Percentiles rank a stretch among this genome's conserved stretches.
phyloP scores from a whole-genome alignment of 2,329 filamentous ascomycete genomes.

The Magnaporthiopsis incrustans region DNA sequence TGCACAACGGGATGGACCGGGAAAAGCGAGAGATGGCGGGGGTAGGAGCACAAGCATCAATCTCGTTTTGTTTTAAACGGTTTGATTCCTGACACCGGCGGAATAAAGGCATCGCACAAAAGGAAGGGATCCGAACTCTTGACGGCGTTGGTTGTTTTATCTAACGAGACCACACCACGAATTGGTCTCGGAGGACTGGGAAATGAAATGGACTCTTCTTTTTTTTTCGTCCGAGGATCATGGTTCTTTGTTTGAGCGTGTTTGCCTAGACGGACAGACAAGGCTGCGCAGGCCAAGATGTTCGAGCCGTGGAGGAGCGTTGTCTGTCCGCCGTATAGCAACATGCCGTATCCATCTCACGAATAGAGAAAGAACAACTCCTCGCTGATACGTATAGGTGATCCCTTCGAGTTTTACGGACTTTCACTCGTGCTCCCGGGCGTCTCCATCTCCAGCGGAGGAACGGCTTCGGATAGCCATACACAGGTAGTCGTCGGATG shows the following conservation, averaged over 20 bases:
- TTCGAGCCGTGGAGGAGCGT: neutral
- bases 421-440: no score
- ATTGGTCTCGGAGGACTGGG: neutral
- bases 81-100: neutral
- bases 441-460: no score
- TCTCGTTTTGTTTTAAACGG: slow-evolving; percentile 1
- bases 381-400: neutral
- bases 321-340: no score
- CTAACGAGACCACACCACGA: slow-evolving; percentile 6
- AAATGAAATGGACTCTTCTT: neutral
- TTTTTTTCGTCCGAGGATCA: neutral
- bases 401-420: neutral
- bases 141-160: slow-evolving; percentile 9
- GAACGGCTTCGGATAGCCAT: no score
- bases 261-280: neutral
- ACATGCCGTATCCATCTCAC: no score
- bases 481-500: no score
- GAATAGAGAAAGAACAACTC: neutral
- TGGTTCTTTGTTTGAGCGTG: neutral
- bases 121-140: slow-evolving; percentile 1
- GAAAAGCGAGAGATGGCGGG: neutral
- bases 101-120: slow-evolving; percentile 7
- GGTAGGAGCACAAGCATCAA: neutral
- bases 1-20: neutral
- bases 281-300: neutral